Evolutionary conservation across 371 early-diverging fungal genomes (phyloP), one percentile per base, ranked within the genome.

Genomic region (Mucor circinelloides): DNA sequence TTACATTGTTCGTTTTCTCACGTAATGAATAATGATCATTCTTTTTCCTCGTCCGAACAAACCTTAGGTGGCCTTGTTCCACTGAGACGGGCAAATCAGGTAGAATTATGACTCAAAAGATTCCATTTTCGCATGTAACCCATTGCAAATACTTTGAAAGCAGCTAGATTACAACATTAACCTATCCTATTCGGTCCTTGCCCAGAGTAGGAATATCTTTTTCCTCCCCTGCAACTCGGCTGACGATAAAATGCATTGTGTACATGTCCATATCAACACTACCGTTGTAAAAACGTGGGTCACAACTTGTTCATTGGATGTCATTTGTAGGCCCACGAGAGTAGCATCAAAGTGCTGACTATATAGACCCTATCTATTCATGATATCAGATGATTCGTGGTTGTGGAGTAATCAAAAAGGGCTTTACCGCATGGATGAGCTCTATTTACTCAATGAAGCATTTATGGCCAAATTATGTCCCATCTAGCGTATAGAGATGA

Each of bases 1-100:
- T 52, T 52, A 52, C 52, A 52, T 52, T 25, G 15, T 27, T 52
- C 13, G 52, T 52, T 52, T 52, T 52, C 52, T 52, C 52, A 52
- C 52, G 52, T 52, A 52, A 13, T 10, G 5, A 25, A 12, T 25
- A 27, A 52, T 27, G 52, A 52, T 52, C 52, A 46, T 40, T 40
- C 40, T 13, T 40, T 40, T 40, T 40, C 46, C 2, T 46, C n/a
- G 21, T 46, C 46, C 46, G 46, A 21, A 46, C 46, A 21, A 21
- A 44, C 44, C 36, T 19, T 44, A 44, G 44, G n/a, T 44, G 7
- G 19, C 36, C 36, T 36, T 6, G 36, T 36, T 36, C 10, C 17
- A 40, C 17, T 40, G 9, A 40, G 40, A 5, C 52, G 52, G 52
- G 52, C 52, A 25, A 52, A 23, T 12, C 12, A 52, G 27, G 52